Base-by-base conservation (phyloP, 108 stramenopile genomes). In the Parmales sp. region DNA sequence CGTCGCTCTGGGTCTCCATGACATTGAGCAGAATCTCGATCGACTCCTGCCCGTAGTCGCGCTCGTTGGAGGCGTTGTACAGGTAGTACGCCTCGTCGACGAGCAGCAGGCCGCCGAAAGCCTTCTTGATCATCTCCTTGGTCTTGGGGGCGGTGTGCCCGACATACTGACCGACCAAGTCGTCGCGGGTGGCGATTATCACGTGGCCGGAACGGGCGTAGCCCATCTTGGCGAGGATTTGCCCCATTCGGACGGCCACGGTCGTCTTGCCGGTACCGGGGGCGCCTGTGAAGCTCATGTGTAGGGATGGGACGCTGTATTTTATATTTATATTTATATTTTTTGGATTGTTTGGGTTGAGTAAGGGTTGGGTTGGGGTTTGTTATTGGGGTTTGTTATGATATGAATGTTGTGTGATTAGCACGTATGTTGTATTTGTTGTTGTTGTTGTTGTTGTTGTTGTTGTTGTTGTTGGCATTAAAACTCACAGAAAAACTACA, bases 41-140 rank as follows among this genome's bases (percentile, higher is more conserved):
- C 60, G 92, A 92, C 76, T 97, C 96, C 83, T 95, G 91, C 68
- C 96, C 96, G 82, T 95, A 97, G 85, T 95, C 96, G 71, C 92
- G 92, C 67, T 96, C 93, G 80, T 95, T 95, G 69, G 92, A 91
- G 39, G 94, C 96, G 72, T 95, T 95, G 90, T 95, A 95, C 28
- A 97, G 87, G 86, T 95, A 95, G 85, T 97, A 97, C 23, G 96
- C 96, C 90, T 97, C 96, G 81, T 97, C 96, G 45, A 97, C 93
- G 64, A 97, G 88, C 63, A 97, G 87, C 45, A 97, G 80, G 63
- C 91, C 91, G 63, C 91, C 91, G 86, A 95, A 90, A 46, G 94
- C 92, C 84, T 95, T 93, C 84, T 95, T 95, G 85, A 98, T 95
- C 95, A 95, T 94, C 71, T 95, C 96, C 92, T 95, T 98, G 64